Conservation (phyloP, 495 filamentous ascomycete genomes). For the Aspergillus sclerotiicarbonarius region DNA sequence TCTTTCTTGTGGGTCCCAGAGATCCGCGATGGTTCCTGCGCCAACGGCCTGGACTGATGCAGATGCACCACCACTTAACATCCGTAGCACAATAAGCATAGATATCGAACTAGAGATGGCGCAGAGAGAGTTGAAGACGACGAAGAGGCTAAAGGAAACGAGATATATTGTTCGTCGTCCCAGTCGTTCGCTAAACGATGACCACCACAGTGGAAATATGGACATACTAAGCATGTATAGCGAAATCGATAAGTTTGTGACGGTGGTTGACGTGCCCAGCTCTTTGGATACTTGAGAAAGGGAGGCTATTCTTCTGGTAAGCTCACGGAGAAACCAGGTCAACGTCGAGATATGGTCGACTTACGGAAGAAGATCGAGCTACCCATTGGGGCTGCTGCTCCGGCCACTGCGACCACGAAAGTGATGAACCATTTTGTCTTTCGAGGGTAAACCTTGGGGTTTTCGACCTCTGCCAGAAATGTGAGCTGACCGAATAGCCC, state of each 20-base stretch:
- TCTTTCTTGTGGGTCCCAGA: conserved; percentile 80
- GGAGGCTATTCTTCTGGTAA: conserved; percentile 51
- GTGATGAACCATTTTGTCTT: conserved; percentile 86
- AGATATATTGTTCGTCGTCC: conserved; percentile 87
- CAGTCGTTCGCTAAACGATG: conserved; percentile 78
- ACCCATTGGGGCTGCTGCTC: conserved; percentile 77
- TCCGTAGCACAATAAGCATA: conserved; percentile 85
- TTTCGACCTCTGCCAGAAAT: conserved; percentile 78
- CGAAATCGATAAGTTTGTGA: conserved; percentile 80
- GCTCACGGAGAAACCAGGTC: background rate
- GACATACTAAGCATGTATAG: conserved; percentile 89
- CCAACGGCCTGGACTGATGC: conserved; percentile 91
- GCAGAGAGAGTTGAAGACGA: conserved; percentile 71
- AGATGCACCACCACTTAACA: conserved; percentile 78
- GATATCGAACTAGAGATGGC: conserved; percentile 72
- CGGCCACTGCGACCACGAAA: conserved; percentile 71
- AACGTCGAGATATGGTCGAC: conserved; percentile 20
- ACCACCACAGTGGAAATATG: conserved; percentile 95
- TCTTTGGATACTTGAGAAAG: conserved; percentile 66
- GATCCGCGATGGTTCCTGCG: conserved; percentile 87
- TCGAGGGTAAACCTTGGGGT: conserved; percentile 68
- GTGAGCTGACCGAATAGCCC: conserved; percentile 73
- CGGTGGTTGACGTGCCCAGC: conserved; percentile 61
- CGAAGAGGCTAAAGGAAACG: conserved; percentile 73
- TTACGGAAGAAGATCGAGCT: conserved; percentile 81